A percentile compares a stretch with the other conserved stretches of the same genome.
These are phyloP conservation scores for Leptographium flavum DNA, from an alignment of 2,329 filamentous ascomycete species.

Conservation along the genomic window DNA sequence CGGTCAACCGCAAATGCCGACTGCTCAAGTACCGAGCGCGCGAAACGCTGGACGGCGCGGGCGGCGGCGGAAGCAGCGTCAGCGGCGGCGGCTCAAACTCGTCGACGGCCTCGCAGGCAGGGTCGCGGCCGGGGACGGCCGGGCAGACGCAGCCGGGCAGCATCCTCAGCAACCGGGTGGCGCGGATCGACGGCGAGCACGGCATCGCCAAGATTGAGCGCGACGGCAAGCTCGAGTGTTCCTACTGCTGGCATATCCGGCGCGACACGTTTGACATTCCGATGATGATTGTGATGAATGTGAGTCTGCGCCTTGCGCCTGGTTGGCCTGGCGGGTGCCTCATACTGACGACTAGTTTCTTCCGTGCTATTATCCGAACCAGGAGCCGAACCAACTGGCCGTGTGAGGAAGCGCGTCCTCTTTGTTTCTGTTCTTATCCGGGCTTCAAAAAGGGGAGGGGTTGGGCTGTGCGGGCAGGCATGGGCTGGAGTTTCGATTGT, in stretches of 20 bases:
- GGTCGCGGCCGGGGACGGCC: neutral
- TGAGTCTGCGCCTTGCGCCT: conserved; percentile 35
- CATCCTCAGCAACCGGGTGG: conserved; percentile 44
- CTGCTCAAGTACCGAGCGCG: conserved; percentile 81
- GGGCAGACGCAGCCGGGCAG: conserved; percentile 17
- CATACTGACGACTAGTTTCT: conserved; percentile 30
- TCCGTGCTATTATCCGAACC: conserved; percentile 43
- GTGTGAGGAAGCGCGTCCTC: conserved; percentile 22
- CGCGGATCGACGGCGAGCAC: conserved; percentile 54
- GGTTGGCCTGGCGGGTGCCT: neutral
- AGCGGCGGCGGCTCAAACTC: neutral
- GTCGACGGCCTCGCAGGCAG: neutral
- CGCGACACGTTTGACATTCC: conserved; percentile 96
- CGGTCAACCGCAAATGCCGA: conserved; percentile 69
- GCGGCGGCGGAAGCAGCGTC: conserved; percentile 8
- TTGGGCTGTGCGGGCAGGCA: conserved; percentile 6
- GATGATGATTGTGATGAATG: conserved; percentile 96
- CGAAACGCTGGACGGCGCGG: conserved; percentile 31
- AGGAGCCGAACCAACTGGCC: conserved; percentile 40
- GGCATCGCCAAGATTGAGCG: conserved; percentile 72
- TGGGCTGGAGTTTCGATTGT: conserved; percentile 9
- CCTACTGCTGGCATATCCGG: conserved; percentile 94
- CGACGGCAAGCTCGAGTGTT: conserved; percentile 87
- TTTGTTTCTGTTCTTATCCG: neutral
- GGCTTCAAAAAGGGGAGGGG: neutral